Base-by-base conservation (phyloP, 139 green algal genomes). In the Pleodorina starrii region DNA sequence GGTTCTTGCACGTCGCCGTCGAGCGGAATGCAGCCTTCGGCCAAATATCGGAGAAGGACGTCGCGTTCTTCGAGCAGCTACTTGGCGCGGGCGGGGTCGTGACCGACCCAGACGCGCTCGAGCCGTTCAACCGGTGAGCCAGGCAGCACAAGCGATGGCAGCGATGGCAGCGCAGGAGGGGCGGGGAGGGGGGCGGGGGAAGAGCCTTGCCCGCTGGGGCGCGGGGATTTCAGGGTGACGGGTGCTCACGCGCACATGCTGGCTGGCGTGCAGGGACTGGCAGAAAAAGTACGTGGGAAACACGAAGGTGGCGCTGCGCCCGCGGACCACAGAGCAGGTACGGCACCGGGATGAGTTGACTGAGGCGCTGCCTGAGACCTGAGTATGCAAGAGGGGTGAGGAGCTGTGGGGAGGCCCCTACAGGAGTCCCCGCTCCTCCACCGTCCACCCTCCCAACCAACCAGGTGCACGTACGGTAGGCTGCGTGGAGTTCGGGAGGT, bases 261-360 rank as follows among this genome's bases (percentile, higher is more conserved):
- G n/a, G n/a, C n/a, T n/a, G n/a, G n/a, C n/a, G n/a, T 51, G 43
- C 91, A 96, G 91, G 59, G 97, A 99, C 90, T 99, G 97, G 97
- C 97, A 97, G 93, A 86, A 92, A 38, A 98, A 98, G 88, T 99
- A 98, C 85, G 21, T 82, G 7, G 97, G 97, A 4, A 57, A 83
- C 19, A 93, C 87, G 25, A 85, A 36, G 0, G 36, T 97, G 2
- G 94, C 91, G 0, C 91, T 99, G 27, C 89, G 90, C 54, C 96
- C 96, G 0, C 71, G 78, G 11, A 96, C 80, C 36, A 95, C 93
- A 0, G 48, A 89, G 69, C 94, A 99, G 88, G 95, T 98, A 6
- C 7, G 75, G 32, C 2, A 4, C 63, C n/a, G 63, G 54, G 54
- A 66, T 66, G 9, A 66, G 2, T n/a, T n/a, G n/a, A n/a, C n/a